Evolutionary conservation across 306 rosid genomes (phyloP).

Genomic region (Psophocarpus tetragonolobus): DNA sequence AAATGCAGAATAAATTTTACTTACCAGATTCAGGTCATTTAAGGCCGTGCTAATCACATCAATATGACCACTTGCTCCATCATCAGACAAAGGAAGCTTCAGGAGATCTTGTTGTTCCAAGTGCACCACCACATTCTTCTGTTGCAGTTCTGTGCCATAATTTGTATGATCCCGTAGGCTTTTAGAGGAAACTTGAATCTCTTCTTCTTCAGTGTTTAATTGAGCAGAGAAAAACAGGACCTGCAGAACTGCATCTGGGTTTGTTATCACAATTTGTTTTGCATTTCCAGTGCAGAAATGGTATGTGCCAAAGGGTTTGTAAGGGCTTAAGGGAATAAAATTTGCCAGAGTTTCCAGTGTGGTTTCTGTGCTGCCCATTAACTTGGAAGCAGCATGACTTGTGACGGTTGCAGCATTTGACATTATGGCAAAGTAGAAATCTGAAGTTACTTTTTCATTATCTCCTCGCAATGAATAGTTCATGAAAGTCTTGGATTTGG

Average conservation of each 20-base stretch:
- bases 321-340: slow-evolving; percentile 67
- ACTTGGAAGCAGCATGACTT: slow-evolving; percentile 56
- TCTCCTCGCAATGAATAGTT: neutral
- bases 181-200: neutral
- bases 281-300: slow-evolving; percentile 54
- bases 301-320: slow-evolving; percentile 79
- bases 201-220: slow-evolving; percentile 35
- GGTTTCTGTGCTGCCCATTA: slow-evolving; percentile 56
- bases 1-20: slow-evolving; percentile 9
- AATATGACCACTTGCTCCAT: neutral
- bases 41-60: slow-evolving; percentile 39
- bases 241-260: slow-evolving; percentile 73
- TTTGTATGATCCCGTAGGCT: slow-evolving; percentile 51
- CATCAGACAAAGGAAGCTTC: slow-evolving; percentile 40
- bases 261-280: slow-evolving; percentile 40
- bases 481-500: neutral
- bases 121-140: slow-evolving; percentile 31
- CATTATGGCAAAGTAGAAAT: slow-evolving; percentile 49
- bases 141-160: slow-evolving; percentile 36
- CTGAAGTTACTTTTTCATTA: neutral
- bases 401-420: slow-evolving; percentile 52
- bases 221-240: slow-evolving; percentile 60
- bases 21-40: slow-evolving; percentile 73
- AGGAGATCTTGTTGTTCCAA: slow-evolving; percentile 31
- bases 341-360: slow-evolving; percentile 48